Base-by-base conservation (phyloP, 768 basidiomycete species). In the Tylopilus vinaceipallidus region DNA sequence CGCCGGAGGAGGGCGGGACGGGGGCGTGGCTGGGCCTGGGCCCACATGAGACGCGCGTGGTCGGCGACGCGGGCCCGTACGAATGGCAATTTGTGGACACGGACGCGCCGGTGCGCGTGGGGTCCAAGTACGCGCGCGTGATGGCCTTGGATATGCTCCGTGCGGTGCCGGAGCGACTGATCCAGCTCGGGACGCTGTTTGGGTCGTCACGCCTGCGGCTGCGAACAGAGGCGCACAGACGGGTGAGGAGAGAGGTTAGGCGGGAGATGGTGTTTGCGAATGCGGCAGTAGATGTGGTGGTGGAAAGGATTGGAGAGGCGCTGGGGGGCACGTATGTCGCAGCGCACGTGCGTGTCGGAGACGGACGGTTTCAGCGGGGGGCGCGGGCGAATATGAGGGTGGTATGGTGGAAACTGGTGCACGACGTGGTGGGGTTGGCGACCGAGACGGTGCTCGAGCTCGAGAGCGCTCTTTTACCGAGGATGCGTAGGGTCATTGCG, bases 161-260 rank as follows among this genome's bases (percentile, higher is more conserved):
- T 0, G 45, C 19, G 0, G 42, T 35, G 3, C 27, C 59, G 0
- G 70, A 80, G 49, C 79, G 75, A 9, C 75, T 91, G 23, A 60
- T 93, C 14, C 81, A 85, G 48, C 60, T 92, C 13, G 90, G 90
- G 9, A 83, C 84, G 0, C 75, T 91, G 2, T 91, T 91, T 67
- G 88, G 88, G 5, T 84, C 87, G 1, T 82, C 82, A 2, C 78
- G 91, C 9, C 69, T 91, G 2, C 74, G 77, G 20, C 72, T 89
- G 0, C 73, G 68, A 19, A 58, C 71, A 24, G 55, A 59, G 9
- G 58, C 59, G 13, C 76, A 81, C 54, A 60, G 71, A 42, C 63
- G 59, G 13, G 58, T 81, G 23, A 80, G 82, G 2, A 62, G 69
- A 6, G 56, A 66, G 16, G 71, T 86, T 42, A 78, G 87, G 14